phyloP scores from a whole-genome alignment of 306 rosid genomes.

The Oemleria cerasiformis region DNA sequence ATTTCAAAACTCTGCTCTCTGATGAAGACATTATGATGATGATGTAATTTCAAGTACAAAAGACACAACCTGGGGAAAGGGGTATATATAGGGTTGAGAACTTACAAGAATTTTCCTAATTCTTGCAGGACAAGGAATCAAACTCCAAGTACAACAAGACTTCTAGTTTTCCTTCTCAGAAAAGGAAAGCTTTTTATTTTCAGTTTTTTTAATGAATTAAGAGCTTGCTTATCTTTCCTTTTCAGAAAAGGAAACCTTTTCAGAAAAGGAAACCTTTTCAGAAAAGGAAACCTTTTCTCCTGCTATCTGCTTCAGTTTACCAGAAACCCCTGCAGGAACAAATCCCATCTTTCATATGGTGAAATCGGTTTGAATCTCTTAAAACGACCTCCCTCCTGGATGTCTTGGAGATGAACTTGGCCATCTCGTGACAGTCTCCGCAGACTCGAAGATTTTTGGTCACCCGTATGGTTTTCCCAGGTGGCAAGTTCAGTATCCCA shows the following conservation, averaged over 20 bases:
- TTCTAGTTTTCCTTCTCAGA: neutral
- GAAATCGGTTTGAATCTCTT: constrained; percentile 73
- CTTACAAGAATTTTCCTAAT: neutral
- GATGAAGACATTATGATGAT: neutral
- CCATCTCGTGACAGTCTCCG: constrained; percentile 80
- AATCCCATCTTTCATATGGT: constrained; percentile 59
- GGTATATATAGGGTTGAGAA: too few species aligned
- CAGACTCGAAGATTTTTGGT: constrained; percentile 69
- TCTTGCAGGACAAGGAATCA: neutral
- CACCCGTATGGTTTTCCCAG: constrained; percentile 55
- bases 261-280: too few species aligned
- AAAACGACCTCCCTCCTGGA: constrained; percentile 52
- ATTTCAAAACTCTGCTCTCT: neutral
- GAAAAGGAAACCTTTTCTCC: neutral
- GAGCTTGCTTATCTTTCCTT: neutral
- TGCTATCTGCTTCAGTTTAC: constrained; percentile 29
- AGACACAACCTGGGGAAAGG: too few species aligned
- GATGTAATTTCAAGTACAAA: neutral
- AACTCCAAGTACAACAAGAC: too few species aligned
- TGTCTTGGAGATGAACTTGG: constrained; percentile 57
- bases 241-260: neutral
- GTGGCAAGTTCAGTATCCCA: constrained; percentile 56
- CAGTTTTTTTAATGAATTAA: too few species aligned
- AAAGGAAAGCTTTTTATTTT: neutral
- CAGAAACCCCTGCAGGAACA: constrained; percentile 75